Evolutionary conservation across 179 eudicot genomes (phyloP).

Genomic region (Heliamphora pulchella): DNA sequence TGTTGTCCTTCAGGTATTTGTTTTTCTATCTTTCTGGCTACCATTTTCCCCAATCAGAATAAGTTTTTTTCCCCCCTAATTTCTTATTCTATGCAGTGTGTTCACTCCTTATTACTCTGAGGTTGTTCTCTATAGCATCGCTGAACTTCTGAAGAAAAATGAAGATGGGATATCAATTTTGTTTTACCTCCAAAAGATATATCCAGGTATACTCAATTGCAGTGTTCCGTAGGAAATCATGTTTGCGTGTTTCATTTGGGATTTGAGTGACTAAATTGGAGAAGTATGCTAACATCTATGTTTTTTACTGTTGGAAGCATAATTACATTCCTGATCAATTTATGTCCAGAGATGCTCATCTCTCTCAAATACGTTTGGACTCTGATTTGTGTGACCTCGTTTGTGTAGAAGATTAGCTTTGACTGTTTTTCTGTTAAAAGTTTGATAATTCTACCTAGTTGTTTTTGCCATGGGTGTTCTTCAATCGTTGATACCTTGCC

Average conservation of each 20-base stretch:
- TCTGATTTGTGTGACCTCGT: background rate
- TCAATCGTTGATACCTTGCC: background rate
- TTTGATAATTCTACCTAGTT: background rate
- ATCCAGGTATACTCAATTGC: conserved; percentile 58
- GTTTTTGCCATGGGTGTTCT: background rate
- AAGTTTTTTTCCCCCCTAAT: background rate
- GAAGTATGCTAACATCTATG: background rate
- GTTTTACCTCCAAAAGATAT: conserved; percentile 95
- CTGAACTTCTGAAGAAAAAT: conserved; percentile 77
- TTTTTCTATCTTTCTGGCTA: background rate
- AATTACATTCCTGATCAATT: background rate
- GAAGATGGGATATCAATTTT: conserved; percentile 94
- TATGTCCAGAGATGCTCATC: background rate
- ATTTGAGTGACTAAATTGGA: background rate
- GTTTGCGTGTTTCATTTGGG: background rate
- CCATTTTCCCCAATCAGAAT: background rate
- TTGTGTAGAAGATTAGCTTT: background rate
- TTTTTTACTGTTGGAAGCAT: background rate
- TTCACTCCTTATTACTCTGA: conserved; percentile 97
- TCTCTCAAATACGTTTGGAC: background rate
- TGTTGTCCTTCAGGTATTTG: conserved; percentile 80
- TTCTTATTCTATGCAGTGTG: conserved; percentile 51
- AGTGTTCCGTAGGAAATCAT: background rate
- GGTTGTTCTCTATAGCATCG: conserved; percentile 76
- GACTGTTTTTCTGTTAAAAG: background rate